phyloP scores from a whole-genome alignment of 2,329 filamentous ascomycete species.

The Paramyrothecium roridum region DNA sequence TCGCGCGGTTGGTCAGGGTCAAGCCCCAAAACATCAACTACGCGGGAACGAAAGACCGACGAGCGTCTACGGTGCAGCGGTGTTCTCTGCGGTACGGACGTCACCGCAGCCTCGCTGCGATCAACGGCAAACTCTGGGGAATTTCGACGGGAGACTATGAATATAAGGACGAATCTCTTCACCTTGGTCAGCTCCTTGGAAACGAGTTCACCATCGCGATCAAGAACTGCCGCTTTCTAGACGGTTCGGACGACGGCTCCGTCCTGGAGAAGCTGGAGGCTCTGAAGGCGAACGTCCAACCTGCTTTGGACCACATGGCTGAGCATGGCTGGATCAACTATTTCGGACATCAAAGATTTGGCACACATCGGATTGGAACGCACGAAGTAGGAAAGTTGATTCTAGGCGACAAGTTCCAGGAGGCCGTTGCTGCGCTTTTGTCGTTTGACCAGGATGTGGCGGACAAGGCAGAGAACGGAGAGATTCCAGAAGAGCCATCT shows the following conservation, averaged over 20 bases:
- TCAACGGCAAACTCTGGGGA: conserved; percentile 63
- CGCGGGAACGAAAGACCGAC: conserved; percentile 87
- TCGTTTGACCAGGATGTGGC: conserved; percentile 65
- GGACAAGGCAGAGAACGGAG: conserved; percentile 35
- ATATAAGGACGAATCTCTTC: conserved; percentile 68
- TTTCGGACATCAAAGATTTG: conserved; percentile 95
- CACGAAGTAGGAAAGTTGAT: conserved; percentile 83
- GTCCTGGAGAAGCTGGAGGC: conserved; percentile 23
- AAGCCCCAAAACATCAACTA: conserved; percentile 71
- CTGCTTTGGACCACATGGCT: conserved; percentile 64
- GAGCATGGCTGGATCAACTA: conserved; percentile 92
- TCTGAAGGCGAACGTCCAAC: conserved; percentile 39
- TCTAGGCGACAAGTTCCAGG: conserved; percentile 75
- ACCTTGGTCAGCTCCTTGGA: conserved; percentile 78
- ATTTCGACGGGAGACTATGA: conserved; percentile 76
- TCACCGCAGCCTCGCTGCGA: conserved; percentile 56
- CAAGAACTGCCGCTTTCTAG: conserved; percentile 71
- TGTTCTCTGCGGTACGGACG: conserved; percentile 60
- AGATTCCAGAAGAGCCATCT: conserved; percentile 42
- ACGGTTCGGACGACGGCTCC: conserved; percentile 23
- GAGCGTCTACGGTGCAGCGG: conserved; percentile 81
- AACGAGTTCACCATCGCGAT: conserved; percentile 94
- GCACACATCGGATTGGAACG: conserved; percentile 81
- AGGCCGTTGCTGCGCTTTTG: conserved; percentile 75
- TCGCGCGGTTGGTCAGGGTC: conserved; percentile 70